A percentile compares a stretch with the other conserved stretches of the same genome.
Conservation (phyloP, 192 early-diverging fungal genomes). For the Backusella australiensis region DNA sequence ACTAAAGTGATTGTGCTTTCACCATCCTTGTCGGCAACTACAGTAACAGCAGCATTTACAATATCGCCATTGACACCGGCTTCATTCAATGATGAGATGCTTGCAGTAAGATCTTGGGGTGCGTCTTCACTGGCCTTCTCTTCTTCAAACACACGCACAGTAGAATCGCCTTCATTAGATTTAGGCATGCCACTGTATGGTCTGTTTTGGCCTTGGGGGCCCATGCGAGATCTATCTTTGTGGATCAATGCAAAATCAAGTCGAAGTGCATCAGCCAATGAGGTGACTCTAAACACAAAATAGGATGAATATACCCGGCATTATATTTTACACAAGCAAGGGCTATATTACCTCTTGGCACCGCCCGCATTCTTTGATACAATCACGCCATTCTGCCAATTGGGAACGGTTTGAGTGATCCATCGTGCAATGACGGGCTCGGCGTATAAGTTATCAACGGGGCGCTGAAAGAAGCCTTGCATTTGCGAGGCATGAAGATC, state of each 20-base stretch:
- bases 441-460: conserved; percentile 95
- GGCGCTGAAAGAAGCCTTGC: conserved; percentile 83
- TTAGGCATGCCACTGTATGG: conserved; percentile 34
- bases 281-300: conserved; percentile 55
- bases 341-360: conserved; percentile 76
- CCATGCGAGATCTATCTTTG: conserved; percentile 63
- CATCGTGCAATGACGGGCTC: conserved; percentile 90
- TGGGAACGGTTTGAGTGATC: conserved; percentile 85
- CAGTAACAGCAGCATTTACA: conserved; percentile 34
- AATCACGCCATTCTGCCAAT: conserved; percentile 87
- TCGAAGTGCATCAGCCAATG: conserved; percentile 89
- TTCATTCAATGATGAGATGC: conserved; percentile 31
- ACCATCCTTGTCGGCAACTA: conserved; percentile 34
- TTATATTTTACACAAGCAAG: not conserved
- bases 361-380: conserved; percentile 98
- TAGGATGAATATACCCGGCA: not conserved
- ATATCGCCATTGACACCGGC: conserved; percentile 21
- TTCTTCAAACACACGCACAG: conserved; percentile 12
- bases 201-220: conserved; percentile 29
- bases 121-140: not conserved
- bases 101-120: conserved; percentile 23
- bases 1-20: conserved; percentile 65
- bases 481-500: conserved; percentile 95
- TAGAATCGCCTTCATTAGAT: not conserved
- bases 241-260: conserved; percentile 97